A percentile compares a stretch with the other conserved stretches of the same genome.
Conservation (phyloP, 495 filamentous ascomycete species). For the Staphylotrichum tortipilum region DNA sequence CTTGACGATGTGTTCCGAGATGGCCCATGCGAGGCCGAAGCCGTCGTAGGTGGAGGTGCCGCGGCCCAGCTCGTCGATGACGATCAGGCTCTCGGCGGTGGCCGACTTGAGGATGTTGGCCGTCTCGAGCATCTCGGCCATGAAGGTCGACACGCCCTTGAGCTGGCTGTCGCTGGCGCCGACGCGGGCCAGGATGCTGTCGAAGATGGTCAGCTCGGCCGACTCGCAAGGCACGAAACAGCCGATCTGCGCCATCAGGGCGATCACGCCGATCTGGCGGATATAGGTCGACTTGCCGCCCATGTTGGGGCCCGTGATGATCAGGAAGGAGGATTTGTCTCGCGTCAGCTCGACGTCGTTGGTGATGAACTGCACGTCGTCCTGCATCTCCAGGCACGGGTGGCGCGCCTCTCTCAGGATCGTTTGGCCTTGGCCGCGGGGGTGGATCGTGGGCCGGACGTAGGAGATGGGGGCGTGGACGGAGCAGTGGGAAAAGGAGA, state of each 20-base stretch:
- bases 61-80: slow-evolving; percentile 97
- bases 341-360: slow-evolving; percentile 87
- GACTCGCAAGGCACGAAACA: slow-evolving; percentile 91
- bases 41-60: slow-evolving; percentile 98
- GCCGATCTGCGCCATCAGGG: slow-evolving; percentile 93
- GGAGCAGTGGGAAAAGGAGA: slow-evolving; percentile 88
- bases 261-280: slow-evolving; percentile 93
- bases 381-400: slow-evolving; percentile 99
- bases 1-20: slow-evolving; percentile 92
- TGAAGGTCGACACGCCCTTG: slow-evolving; percentile 98
- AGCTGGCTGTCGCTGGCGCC: slow-evolving; percentile 93
- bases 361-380: slow-evolving; percentile 96
- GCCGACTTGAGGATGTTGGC: slow-evolving; percentile 97
- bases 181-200: slow-evolving; percentile 94
- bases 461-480: slow-evolving; percentile 90
- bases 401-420: slow-evolving; percentile 88
- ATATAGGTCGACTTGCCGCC: slow-evolving; percentile 99
- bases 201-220: slow-evolving; percentile 91
- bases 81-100: slow-evolving; percentile 87
- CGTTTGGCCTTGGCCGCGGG: slow-evolving; percentile 82
- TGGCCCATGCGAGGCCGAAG: slow-evolving; percentile 96
- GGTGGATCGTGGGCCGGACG: slow-evolving; percentile 84
- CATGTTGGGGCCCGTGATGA: slow-evolving; percentile 99
- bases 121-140: slow-evolving; percentile 99
- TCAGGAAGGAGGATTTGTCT: slow-evolving; percentile 78